These are phyloP conservation scores for Penstemon davidsonii DNA, from an alignment of 257 asterid genomes.

Conservation along the genomic window DNA sequence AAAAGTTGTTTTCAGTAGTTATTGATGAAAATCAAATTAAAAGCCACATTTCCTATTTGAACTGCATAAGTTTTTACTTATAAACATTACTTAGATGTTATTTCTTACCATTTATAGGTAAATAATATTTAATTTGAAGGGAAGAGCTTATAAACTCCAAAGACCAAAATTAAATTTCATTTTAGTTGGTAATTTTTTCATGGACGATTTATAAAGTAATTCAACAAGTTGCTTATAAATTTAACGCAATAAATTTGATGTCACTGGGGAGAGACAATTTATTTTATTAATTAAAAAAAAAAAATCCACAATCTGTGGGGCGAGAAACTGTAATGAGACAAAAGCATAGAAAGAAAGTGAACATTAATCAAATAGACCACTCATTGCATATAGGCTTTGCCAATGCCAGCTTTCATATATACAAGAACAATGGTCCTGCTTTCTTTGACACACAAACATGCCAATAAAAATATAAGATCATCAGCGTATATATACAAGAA, in stretches of 20 bases:
- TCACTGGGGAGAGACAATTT: neutral
- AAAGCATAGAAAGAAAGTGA: slow-evolving; percentile 6
- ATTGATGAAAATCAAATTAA: slow-evolving; percentile 7
- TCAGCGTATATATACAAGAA: neutral
- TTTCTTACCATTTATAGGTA: neutral
- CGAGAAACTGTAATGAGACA: slow-evolving; percentile 21
- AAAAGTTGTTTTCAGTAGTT: slow-evolving; percentile 16
- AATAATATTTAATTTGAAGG: neutral
- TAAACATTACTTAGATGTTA: neutral
- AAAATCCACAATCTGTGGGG: slow-evolving; percentile 9
- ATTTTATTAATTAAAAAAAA: too few relatives aligned
- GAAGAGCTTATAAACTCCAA: neutral
- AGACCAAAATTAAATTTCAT: too few relatives aligned
- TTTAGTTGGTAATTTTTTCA: too few relatives aligned
- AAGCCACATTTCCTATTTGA: slow-evolving; percentile 32
- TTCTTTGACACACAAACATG: neutral
- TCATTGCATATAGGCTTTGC: slow-evolving; percentile 19
- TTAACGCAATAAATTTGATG: neutral
- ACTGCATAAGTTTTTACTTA: slow-evolving; percentile 10
- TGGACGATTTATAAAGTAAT: too few relatives aligned
- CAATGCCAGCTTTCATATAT: slow-evolving; percentile 24
- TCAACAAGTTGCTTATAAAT: too few relatives aligned
- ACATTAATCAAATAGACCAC: slow-evolving; percentile 11
- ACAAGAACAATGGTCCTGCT: slow-evolving; percentile 23
- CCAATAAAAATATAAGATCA: neutral